A percentile compares a stretch with the other conserved stretches of the same genome.
These are phyloP conservation scores for Uromyces viciae-fabae DNA, from an alignment of 1,284 basidiomycete genomes.

Conservation along the genomic window DNA sequence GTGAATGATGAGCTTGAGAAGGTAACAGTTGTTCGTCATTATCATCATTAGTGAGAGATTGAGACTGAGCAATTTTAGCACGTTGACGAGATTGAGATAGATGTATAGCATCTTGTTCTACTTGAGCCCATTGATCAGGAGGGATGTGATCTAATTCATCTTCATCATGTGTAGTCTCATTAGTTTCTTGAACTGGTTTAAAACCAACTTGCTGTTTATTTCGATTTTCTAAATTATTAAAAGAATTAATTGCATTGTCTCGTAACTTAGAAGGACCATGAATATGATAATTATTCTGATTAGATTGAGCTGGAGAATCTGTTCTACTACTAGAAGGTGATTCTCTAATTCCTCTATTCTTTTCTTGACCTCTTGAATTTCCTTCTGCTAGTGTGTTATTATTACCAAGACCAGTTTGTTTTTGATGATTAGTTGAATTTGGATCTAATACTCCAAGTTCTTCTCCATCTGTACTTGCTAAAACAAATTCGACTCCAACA, in stretches of 20 bases:
- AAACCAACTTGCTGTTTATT: no score
- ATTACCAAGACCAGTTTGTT: not conserved
- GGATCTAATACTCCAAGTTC: constrained; percentile 4
- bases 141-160: constrained; percentile 25
- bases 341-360: no score
- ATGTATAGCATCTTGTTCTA: constrained; percentile 26
- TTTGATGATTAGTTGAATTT: no score
- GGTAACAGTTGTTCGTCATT: constrained; percentile 26
- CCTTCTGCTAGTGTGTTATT: not conserved
- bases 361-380: not conserved
- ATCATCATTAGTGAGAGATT: not conserved
- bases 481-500: constrained; percentile 18
- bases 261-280: no score
- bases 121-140: constrained; percentile 1
- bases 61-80: not conserved
- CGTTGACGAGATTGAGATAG: constrained; percentile 22
- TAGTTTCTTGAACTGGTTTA: not conserved
- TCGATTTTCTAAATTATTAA: no score
- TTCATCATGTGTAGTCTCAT: not conserved
- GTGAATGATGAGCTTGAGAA: constrained; percentile 11
- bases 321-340: not conserved
- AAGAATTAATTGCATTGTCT: no score
- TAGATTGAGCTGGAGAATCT: not conserved
- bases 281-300: no score
- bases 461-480: constrained; percentile 34